These are phyloP conservation scores for Meyerozyma carpophila DNA, from an alignment of 1,139 yeast species.

Conservation along the genomic window DNA sequence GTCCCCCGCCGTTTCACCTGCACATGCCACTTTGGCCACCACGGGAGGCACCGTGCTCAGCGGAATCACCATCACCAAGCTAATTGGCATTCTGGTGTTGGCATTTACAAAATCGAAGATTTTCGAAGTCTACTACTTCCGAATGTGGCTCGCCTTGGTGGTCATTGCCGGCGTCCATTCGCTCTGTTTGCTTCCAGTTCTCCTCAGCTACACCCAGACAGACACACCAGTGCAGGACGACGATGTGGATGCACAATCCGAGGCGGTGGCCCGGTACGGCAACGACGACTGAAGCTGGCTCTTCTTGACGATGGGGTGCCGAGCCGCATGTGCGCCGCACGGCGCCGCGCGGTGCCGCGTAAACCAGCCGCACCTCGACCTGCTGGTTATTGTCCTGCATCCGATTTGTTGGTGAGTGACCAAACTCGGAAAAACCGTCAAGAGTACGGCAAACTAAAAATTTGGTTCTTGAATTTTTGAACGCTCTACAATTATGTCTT, in stretches of 20 bases:
- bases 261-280: not conserved
- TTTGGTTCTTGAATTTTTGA: not conserved
- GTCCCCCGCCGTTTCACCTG: slow-evolving; percentile 3
- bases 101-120: slow-evolving; percentile 85
- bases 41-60: slow-evolving; percentile 87
- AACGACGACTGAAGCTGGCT: not conserved
- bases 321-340: not conserved
- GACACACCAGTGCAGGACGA: not conserved
- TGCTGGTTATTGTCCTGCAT: not conserved
- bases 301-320: not conserved
- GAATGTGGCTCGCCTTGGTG: slow-evolving; percentile 92
- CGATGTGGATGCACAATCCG: not conserved
- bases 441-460: not conserved
- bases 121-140: slow-evolving; percentile 84
- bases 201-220: slow-evolving; percentile 44
- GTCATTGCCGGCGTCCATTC: slow-evolving; percentile 75
- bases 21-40: slow-evolving; percentile 53
- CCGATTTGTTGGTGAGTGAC: slow-evolving; percentile 1
- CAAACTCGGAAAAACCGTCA: slow-evolving; percentile 1
- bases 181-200: slow-evolving; percentile 69
- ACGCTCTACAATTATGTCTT: slow-evolving; percentile 10
- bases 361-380: not conserved
- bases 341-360: too few relatives aligned
- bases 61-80: slow-evolving; percentile 85
- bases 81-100: slow-evolving; percentile 80